A percentile compares a stretch with the other conserved stretches of the same genome.
phyloP scores from a whole-genome alignment of 768 basidiomycete genomes.

The Amanita fuliginea region DNA sequence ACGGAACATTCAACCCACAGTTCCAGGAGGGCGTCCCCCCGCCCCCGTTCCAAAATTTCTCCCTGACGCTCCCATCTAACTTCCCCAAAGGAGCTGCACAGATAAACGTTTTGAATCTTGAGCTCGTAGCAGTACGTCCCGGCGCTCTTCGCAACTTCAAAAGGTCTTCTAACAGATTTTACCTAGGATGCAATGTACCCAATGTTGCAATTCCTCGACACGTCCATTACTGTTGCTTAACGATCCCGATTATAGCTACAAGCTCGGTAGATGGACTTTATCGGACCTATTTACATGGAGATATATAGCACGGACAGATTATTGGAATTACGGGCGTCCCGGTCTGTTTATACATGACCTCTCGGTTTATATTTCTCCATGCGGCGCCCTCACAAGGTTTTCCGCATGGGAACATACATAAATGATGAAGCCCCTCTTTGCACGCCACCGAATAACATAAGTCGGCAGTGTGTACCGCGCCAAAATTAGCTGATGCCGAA shows the following conservation, averaged over 20 bases:
- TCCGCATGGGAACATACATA: too few species aligned
- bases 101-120: constrained; percentile 24
- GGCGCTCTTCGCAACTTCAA: too few species aligned
- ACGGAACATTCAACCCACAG: constrained; percentile 29
- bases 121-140: constrained; percentile 28
- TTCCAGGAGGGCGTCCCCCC: constrained; percentile 9
- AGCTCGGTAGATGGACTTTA: background rate
- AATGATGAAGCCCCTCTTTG: too few species aligned
- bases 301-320: too few species aligned
- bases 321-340: too few species aligned
- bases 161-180: background rate
- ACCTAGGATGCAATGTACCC: background rate
- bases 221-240: background rate
- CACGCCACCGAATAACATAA: too few species aligned
- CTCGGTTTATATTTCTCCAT: too few species aligned
- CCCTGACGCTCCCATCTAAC: constrained; percentile 25
- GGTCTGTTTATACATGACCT: too few species aligned
- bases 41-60: constrained; percentile 35
- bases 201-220: background rate
- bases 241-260: background rate
- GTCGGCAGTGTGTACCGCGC: too few species aligned
- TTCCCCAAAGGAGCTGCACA: constrained; percentile 19
- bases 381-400: too few species aligned
- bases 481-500: too few species aligned
- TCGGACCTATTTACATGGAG: too few species aligned